phyloP scores from a whole-genome alignment of 441 rosid genomes.

The Populus tomentosa region DNA sequence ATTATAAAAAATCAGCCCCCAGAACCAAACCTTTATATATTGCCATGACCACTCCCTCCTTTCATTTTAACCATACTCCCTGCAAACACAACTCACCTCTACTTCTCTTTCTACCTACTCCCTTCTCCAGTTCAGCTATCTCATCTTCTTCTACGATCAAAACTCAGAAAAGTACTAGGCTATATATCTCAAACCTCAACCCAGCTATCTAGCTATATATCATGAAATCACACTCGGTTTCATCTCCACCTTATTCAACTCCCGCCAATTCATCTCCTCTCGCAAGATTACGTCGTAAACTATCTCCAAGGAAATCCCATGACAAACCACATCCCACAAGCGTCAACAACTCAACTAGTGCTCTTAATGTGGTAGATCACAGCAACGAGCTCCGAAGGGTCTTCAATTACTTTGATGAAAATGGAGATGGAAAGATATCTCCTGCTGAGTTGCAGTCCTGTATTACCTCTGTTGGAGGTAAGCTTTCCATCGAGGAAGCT shows the following conservation, averaged over 20 bases:
- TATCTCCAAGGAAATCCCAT: constrained; percentile 24
- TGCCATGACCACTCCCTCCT: too few species aligned
- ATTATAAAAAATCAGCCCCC: not conserved
- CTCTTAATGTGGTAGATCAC: not conserved
- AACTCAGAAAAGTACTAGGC: too few species aligned
- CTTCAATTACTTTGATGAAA: constrained; percentile 52
- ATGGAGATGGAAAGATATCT: constrained; percentile 57
- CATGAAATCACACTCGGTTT: not conserved
- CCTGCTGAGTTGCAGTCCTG: constrained; percentile 49
- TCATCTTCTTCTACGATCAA: not conserved
- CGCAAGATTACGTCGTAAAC: constrained; percentile 21
- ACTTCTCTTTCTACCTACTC: not conserved
- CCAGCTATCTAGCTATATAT: not conserved
- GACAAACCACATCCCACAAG: not conserved
- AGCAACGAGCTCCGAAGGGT: constrained; percentile 34
- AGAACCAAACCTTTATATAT: not conserved
- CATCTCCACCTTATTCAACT: not conserved
- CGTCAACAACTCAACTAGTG: not conserved
- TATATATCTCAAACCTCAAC: not conserved
- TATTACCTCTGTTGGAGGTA: constrained; percentile 36
- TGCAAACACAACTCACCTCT: not conserved
- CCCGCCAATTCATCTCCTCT: not conserved
- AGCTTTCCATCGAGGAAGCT: constrained; percentile 46
- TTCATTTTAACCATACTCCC: too few species aligned
- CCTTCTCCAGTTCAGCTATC: not conserved